Evolutionary conservation across 768 basidiomycete genomes (phyloP).

Genomic region (Boletus patriciae): DNA sequence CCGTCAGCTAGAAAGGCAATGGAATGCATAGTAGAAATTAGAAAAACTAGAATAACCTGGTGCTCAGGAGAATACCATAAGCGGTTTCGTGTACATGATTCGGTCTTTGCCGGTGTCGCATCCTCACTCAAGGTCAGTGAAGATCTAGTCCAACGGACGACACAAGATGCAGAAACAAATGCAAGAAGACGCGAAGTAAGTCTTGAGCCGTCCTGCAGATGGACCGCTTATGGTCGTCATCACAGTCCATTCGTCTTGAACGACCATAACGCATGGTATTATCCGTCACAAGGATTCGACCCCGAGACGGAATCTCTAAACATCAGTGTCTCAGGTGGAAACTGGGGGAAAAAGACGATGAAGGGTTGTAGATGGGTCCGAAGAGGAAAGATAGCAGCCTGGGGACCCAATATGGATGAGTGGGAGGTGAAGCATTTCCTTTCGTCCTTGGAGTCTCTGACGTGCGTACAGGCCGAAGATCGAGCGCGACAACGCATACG

Average conservation of each 20-base stretch:
- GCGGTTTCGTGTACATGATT: neutral
- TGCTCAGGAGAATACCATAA: neutral
- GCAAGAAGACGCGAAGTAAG: conserved; percentile 36
- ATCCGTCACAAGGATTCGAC: conserved; percentile 73
- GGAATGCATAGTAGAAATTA: neutral
- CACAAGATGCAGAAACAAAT: conserved; percentile 29
- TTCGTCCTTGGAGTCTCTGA: conserved; percentile 12
- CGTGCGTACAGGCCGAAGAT: conserved; percentile 62
- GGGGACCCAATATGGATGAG: conserved; percentile 83
- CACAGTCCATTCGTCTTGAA: conserved; percentile 51
- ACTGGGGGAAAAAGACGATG: conserved; percentile 81
- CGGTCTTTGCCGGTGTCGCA: conserved; percentile 27
- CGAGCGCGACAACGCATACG: conserved; percentile 80
- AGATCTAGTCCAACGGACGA: neutral
- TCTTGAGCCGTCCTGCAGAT: neutral
- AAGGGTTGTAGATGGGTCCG: conserved; percentile 82
- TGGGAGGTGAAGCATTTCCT: conserved; percentile 61
- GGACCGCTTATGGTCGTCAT: conserved; percentile 8
- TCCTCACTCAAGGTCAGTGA: neutral
- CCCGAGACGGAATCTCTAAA: conserved; percentile 60
- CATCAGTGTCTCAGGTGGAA: conserved; percentile 55
- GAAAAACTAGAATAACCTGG: neutral
- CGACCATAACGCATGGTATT: conserved; percentile 81
- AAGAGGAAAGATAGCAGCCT: conserved; percentile 75
- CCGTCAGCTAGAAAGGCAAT: neutral